Conservation (phyloP, 257 asterid genomes). For the Forsythia suspensa region DNA sequence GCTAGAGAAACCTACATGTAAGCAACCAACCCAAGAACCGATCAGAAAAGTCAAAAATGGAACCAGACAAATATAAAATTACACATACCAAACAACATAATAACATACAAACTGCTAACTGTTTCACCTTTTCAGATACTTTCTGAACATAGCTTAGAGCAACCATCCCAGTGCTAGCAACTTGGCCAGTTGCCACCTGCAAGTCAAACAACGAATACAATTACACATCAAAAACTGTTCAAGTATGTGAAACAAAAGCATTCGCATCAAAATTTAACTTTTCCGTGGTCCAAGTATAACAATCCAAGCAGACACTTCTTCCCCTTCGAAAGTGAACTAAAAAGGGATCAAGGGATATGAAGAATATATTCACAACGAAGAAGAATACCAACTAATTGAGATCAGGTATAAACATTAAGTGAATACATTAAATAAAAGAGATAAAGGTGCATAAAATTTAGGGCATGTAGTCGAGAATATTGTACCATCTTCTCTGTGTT, state of each 20-base stretch:
- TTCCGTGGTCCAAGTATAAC: not conserved
- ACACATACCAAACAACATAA: not conserved
- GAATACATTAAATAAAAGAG: not conserved
- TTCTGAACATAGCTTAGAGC: constrained; percentile 89
- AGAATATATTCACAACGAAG: not conserved
- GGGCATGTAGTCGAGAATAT: constrained; percentile 6
- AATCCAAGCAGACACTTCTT: not conserved
- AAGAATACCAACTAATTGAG: not conserved
- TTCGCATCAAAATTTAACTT: not conserved
- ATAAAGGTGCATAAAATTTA: not conserved
- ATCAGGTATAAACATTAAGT: not conserved
- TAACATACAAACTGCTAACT: not conserved
- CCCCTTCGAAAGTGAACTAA: not conserved
- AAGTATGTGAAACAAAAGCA: not conserved
- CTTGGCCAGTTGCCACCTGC: constrained; percentile 94
- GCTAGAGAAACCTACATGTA: constrained; percentile 81
- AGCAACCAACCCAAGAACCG: constrained; percentile 16
- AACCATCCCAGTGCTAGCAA: constrained; percentile 91
- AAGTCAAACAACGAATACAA: not conserved
- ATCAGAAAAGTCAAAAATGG: not conserved
- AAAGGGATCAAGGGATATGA: not conserved
- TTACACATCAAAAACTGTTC: not conserved
- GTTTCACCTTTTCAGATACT: constrained; percentile 74
- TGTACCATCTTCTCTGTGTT: constrained; percentile 88
- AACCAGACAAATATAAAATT: not conserved